phyloP scores from a whole-genome alignment of 2,329 filamentous ascomycete genomes.

The Ascochyta lentis region DNA sequence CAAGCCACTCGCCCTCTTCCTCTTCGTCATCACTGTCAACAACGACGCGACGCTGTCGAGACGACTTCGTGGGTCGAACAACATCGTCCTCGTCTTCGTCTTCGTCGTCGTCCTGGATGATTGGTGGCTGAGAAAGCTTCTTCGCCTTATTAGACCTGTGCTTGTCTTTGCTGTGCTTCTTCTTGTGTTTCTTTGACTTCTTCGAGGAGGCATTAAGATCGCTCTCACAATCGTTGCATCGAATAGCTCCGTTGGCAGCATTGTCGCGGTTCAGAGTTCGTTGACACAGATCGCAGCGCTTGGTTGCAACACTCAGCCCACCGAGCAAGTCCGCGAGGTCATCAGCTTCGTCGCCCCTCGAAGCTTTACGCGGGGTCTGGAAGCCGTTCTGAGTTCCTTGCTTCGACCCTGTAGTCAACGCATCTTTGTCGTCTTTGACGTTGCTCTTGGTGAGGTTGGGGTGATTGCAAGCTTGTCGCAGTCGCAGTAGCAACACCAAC shows the following conservation, averaged over 20 bases:
- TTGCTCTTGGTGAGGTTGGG: conserved; percentile 86
- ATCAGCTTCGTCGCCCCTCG: conserved; percentile 72
- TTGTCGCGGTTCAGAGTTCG: conserved; percentile 67
- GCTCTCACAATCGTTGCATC: conserved; percentile 76
- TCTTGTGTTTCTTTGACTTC: conserved; percentile 46
- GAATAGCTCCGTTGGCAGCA: conserved; percentile 58
- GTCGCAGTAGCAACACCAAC: conserved; percentile 85
- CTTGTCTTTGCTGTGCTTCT: conserved; percentile 55
- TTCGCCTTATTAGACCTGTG: conserved; percentile 42
- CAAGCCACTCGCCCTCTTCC: conserved; percentile 81
- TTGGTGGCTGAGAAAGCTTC: conserved; percentile 52
- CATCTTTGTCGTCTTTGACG: conserved; percentile 86
- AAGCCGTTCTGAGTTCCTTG: conserved; percentile 47
- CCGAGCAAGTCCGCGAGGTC: conserved; percentile 86
- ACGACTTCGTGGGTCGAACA: conserved; percentile 20
- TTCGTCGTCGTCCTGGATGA: conserved; percentile 40
- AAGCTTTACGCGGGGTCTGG: conserved; percentile 49
- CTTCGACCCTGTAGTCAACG: conserved; percentile 68
- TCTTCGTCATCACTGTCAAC: conserved; percentile 71
- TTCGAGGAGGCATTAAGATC: conserved; percentile 69
- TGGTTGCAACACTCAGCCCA: conserved; percentile 77
- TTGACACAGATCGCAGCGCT: conserved; percentile 85
- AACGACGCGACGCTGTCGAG: conserved; percentile 54
- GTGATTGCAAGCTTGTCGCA: conserved; percentile 95
- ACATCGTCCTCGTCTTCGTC: conserved; percentile 24